phyloP scores from a whole-genome alignment of 2,329 filamentous ascomycete species.

The Penicillium hesseltinei region DNA sequence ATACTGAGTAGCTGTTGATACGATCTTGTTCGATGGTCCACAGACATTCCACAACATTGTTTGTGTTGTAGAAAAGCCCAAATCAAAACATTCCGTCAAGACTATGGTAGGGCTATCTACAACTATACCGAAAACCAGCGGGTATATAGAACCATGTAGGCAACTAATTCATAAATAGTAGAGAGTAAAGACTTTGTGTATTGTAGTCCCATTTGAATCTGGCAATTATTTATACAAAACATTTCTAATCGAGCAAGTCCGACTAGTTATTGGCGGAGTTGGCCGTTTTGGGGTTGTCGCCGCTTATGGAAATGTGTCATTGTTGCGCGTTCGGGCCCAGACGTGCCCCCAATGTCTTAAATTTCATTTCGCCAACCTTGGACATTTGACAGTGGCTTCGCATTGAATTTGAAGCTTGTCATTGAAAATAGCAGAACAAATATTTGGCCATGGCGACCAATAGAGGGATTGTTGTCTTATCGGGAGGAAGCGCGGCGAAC shows the following conservation, averaged over 20 bases:
- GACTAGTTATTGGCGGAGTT: neutral
- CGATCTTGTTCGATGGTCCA: neutral
- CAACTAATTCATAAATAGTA: neutral
- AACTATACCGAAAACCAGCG: neutral
- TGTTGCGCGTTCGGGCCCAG: conserved; percentile 5
- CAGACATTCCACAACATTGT: neutral
- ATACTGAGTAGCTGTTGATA: neutral
- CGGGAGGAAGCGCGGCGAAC: conserved; percentile 91
- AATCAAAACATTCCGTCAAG: neutral
- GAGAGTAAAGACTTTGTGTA: neutral
- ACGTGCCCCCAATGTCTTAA: conserved; percentile 1
- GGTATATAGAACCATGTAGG: neutral
- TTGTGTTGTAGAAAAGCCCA: neutral
- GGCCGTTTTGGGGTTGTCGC: neutral
- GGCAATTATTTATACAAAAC: no score
- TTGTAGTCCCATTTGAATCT: neutral
- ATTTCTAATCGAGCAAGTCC: no score
- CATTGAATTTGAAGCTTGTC: neutral
- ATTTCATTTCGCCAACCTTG: neutral
- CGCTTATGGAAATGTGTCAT: conserved; percentile 1
- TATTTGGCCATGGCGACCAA: conserved; percentile 21
- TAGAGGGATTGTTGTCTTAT: conserved; percentile 76
- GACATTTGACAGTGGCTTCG: neutral
- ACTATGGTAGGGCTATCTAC: neutral
- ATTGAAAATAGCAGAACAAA: neutral